Base-by-base conservation (phyloP, 805 yeast species). In the Citeromyces nyonsensis region DNA sequence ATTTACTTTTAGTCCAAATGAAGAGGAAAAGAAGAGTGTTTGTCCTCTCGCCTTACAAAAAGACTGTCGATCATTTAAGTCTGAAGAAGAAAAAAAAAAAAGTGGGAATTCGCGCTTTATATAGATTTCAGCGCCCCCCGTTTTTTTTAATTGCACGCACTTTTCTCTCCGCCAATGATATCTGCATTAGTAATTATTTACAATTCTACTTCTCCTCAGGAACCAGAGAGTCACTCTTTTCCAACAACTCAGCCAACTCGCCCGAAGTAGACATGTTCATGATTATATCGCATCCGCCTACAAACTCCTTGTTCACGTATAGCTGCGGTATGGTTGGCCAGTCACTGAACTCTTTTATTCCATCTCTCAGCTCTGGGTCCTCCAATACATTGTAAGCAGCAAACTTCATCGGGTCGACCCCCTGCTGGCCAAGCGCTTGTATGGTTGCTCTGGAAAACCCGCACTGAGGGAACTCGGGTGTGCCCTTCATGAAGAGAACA, bases 291-390 rank as follows among this genome's bases (percentile, higher is more conserved):
- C 96, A 91, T 4, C 99, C 99, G 29, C 99, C 99, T 34, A 91
- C 69, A 50, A 91, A 91, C 51, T 91, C 98, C 42, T 77, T 75
- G 43, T 77, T 69, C 10, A 91, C 84, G 49, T 86, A 91, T 29
- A 91, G 66, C 56, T 91, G 99, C 10, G 99, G 99, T 37, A 91
- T 85, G 1, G 99, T 91, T 35, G 99, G 99, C 99, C 99, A 91
- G 41, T 81, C 77, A 43, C 88, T 74, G 56, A 71, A 91, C 52
- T 91, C 98, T 59, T 91, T 91, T 47, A 91, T 84, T 24, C 97
- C 98, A 31, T 82, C 75, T 57, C 98, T 80, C 40, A 91, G 68
- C 46, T 91, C 97, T 3, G 79, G 73, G 52, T 91, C 98, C 56
- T 91, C 97, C 42, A 91, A 62, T 0, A 91, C 98, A 49, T 91